These are phyloP conservation scores for Sequoiadendron giganteum DNA, from an alignment of 75 land plant species.

Conservation along the genomic window DNA sequence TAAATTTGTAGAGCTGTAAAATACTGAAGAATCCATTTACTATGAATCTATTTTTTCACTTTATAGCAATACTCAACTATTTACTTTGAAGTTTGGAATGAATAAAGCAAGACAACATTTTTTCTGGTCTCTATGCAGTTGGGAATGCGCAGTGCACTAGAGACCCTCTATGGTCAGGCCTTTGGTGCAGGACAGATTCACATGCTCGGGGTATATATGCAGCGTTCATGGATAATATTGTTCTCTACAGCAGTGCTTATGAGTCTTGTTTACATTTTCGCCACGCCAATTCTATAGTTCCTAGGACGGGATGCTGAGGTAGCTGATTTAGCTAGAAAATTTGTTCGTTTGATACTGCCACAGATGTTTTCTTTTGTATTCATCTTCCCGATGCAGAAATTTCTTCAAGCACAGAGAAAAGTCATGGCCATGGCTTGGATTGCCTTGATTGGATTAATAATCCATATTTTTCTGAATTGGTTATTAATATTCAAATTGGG, in stretches of 20 bases:
- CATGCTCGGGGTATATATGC: slow-evolving; percentile 13
- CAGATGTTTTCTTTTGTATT: slow-evolving; percentile 7
- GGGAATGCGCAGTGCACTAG: slow-evolving; percentile 2
- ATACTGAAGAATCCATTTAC: neutral
- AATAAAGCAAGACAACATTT: neutral
- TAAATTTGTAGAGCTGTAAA: neutral
- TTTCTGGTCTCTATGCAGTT: neutral
- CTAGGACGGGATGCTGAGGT: slow-evolving; percentile 28
- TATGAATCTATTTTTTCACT: neutral
- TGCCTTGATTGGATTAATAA: slow-evolving; percentile 25
- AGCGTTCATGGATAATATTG: slow-evolving; percentile 11
- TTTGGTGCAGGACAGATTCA: slow-evolving; percentile 17
- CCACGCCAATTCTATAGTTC: slow-evolving; percentile 14
- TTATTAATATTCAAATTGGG: slow-evolving; percentile 47
- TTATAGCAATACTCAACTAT: neutral
- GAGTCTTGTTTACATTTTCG: slow-evolving; percentile 10
- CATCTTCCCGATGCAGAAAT: slow-evolving; percentile 27
- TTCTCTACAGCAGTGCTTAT: slow-evolving; percentile 9
- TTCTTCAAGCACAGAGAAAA: slow-evolving; percentile 38
- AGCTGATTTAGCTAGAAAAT: slow-evolving; percentile 33
- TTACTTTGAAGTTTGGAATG: neutral
- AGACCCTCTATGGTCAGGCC: slow-evolving; percentile 24
- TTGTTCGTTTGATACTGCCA: slow-evolving; percentile 33
- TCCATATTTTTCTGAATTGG: slow-evolving; percentile 49
- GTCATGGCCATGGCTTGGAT: slow-evolving; percentile 51